Evolutionary conservation across 768 basidiomycete species (phyloP).

Genomic region (Russula virescens): DNA sequence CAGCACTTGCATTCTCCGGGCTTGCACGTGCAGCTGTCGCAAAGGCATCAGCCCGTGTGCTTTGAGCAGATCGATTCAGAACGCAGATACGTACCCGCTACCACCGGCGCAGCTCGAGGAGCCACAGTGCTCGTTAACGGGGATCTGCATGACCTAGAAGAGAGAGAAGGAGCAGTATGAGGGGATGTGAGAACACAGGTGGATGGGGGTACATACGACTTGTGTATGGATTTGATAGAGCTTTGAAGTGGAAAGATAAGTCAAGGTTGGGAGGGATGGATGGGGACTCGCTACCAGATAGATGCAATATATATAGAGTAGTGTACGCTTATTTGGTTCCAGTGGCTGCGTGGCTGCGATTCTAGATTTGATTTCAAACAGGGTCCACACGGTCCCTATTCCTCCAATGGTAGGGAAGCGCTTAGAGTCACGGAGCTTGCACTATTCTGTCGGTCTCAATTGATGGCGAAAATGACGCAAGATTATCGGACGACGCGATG

Average conservation of each 20-base stretch:
- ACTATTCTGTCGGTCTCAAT: too few relatives aligned
- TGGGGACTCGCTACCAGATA: not conserved
- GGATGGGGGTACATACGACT: not conserved
- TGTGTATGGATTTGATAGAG: not conserved
- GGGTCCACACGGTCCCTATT: too few relatives aligned
- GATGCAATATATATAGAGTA: not conserved
- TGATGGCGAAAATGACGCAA: too few relatives aligned
- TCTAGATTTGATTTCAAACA: too few relatives aligned
- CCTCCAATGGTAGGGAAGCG: too few relatives aligned
- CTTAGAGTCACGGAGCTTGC: too few relatives aligned
- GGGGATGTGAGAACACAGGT: not conserved
- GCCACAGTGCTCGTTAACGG: not conserved
- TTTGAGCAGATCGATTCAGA: not conserved
- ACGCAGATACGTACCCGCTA: not conserved
- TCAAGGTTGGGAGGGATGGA: not conserved
- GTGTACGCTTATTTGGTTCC: constrained; percentile 2
- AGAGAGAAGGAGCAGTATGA: not conserved
- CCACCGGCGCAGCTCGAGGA: not conserved
- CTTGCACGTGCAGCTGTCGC: not conserved
- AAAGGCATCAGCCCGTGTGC: not conserved
- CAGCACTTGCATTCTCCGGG: constrained; percentile 9
- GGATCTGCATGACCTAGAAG: not conserved
- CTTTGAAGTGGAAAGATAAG: too few relatives aligned
- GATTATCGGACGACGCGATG: too few relatives aligned
- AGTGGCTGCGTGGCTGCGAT: too few relatives aligned